Base-by-base conservation (phyloP, 257 asterid genomes). In the Jasminum sambac region DNA sequence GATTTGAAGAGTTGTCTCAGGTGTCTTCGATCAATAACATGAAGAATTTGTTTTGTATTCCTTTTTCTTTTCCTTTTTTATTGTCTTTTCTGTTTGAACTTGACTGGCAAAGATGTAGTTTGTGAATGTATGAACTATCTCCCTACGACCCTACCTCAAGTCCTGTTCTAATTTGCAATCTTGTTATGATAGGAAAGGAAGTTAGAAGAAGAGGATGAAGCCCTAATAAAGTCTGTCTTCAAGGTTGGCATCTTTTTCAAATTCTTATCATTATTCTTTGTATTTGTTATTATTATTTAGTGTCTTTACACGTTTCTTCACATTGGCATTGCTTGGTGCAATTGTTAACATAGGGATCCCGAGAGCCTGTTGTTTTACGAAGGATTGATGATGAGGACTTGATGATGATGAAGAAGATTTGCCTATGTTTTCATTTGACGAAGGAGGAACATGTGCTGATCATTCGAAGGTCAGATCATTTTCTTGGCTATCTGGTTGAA, bases 141-240 rank as follows among this genome's bases (percentile, higher is more conserved):
- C n/a, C n/a, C n/a, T n/a, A n/a, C n/a, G n/a, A n/a, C 3, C 14
- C 11, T 19, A 62, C 39, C 16, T 34, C 50, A 6, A 44, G 59
- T 39, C 66, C 6, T 60, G 24, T 61, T 34, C 37, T 59, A 61
- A 34, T 13, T 7, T 25, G 26, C 36, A 64, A 55, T 34, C 61
- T 48, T 65, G 11, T 76, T 69, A 57, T 63, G 36, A 66, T 72
- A 90, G 96, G 91, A 85, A 72, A 81, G 78, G 71, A 81, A 74
- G 76, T 36, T 85, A 78, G 85, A 79, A 78, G 95, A 88, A 79
- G 89, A 88, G 41, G 96, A 92, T 40, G 98, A 92, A 83, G 94
- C 94, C 67, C 86, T 79, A 10, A 86, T 88, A 75, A 84, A 80
- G 81, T 72, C 85, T n/a, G 48, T 88, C 57, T 92, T 88, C 79